A percentile compares a stretch with the other conserved stretches of the same genome.
Evolutionary conservation across 2,329 filamentous ascomycete genomes (phyloP).

Genomic region (Coniella vitis): DNA sequence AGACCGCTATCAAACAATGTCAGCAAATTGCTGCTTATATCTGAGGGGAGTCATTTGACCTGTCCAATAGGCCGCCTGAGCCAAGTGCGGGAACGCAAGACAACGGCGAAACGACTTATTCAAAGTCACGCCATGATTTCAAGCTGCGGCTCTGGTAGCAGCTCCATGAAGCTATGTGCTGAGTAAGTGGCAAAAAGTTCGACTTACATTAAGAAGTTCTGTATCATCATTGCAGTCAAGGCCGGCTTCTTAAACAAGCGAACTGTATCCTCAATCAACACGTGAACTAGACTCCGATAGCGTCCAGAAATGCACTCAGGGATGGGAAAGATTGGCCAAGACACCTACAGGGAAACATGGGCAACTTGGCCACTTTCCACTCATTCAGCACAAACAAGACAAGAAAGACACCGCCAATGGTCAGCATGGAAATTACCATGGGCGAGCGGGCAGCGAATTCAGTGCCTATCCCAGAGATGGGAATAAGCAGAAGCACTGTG

Average conservation of each 20-base stretch:
- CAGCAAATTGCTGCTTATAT: neutral
- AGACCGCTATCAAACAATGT: conserved; percentile 32
- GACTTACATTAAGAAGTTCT: conserved; percentile 47
- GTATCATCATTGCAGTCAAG: conserved; percentile 46
- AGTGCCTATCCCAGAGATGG: conserved; percentile 50
- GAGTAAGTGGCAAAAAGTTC: neutral
- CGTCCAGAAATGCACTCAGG: neutral
- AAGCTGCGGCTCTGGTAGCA: neutral
- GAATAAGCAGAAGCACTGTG: conserved; percentile 55
- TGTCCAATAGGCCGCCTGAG: neutral
- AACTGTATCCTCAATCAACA: conserved; percentile 25
- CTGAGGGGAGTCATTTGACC: no score
- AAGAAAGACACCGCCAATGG: conserved; percentile 19
- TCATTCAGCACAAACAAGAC: conserved; percentile 47
- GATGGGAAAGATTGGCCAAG: neutral
- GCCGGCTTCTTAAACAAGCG: conserved; percentile 47
- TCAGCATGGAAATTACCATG: conserved; percentile 53
- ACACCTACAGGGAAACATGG: conserved; percentile 47
- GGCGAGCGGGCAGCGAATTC: conserved; percentile 48
- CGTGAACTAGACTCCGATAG: no score
- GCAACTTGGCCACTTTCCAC: conserved; percentile 46
- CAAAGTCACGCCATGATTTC: no score
- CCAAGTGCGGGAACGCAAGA: no score
- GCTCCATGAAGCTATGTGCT: neutral
- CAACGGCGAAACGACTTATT: no score